Conservation (phyloP, 73 alveolate species). For the Paramecium primaurelia region DNA sequence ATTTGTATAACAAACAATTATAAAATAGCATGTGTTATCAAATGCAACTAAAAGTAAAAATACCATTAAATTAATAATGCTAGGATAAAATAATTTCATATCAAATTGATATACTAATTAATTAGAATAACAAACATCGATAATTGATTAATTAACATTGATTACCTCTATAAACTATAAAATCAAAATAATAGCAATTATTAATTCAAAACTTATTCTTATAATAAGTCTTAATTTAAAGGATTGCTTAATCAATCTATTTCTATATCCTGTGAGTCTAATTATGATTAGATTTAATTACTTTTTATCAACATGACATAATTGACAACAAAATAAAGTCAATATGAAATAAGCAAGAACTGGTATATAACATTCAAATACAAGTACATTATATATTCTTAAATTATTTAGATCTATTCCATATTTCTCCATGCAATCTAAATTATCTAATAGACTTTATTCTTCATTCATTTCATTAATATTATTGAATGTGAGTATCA, state of each 20-base stretch:
- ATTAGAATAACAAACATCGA: not conserved
- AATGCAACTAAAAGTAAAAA: not conserved
- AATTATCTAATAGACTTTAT: not conserved
- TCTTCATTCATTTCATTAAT: not conserved
- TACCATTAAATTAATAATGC: not conserved
- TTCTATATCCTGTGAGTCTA: slow-evolving; percentile 1
- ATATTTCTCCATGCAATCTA: not conserved
- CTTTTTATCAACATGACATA: slow-evolving; percentile 26
- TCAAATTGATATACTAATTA: not conserved
- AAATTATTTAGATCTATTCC: not conserved
- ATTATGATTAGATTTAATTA: not conserved
- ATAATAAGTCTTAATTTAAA: not conserved
- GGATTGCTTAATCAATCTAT: not conserved
- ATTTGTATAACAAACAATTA: not conserved
- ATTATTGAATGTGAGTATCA: not conserved
- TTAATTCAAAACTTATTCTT: not conserved
- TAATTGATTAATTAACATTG: not conserved
- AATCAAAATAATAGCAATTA: not conserved
- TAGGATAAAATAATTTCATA: not conserved
- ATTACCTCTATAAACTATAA: not conserved
- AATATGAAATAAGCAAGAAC: not conserved
- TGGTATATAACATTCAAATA: slow-evolving; percentile 18
- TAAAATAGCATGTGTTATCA: not conserved
- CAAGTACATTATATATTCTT: not conserved
- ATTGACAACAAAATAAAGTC: not conserved